phyloP scores from a whole-genome alignment of 2,329 filamentous ascomycete species.

The Colletotrichum paranaense region DNA sequence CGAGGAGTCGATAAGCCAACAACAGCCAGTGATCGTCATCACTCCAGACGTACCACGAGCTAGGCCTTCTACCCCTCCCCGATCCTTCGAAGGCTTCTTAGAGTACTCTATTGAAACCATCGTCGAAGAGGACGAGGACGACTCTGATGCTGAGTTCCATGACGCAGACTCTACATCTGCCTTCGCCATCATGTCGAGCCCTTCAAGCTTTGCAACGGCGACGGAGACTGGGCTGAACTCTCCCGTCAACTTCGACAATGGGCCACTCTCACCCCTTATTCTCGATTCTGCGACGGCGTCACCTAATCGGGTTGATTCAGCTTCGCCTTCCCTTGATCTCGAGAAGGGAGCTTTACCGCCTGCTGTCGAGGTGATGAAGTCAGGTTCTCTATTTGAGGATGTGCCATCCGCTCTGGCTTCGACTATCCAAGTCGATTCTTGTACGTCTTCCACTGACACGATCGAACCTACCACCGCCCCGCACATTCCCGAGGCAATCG shows the following conservation, averaged over 20 bases:
- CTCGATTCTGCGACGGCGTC: not conserved
- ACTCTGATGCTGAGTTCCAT: conserved; percentile 26
- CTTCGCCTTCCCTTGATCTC: not conserved
- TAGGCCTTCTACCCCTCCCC: not conserved
- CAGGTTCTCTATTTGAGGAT: not conserved
- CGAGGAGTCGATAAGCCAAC: not conserved
- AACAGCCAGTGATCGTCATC: conserved; percentile 3
- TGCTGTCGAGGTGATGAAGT: not conserved
- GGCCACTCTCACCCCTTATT: not conserved
- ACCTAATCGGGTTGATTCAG: not conserved
- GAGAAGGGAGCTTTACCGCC: not conserved
- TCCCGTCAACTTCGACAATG: conserved; percentile 20
- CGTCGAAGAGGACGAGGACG: conserved; percentile 28
- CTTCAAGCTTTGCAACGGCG: conserved; percentile 31
- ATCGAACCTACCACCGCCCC: conserved; percentile 2
- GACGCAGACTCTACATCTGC: conserved; percentile 19
- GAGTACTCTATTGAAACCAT: conserved; percentile 29
- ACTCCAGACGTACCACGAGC: not conserved
- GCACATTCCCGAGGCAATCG: not conserved
- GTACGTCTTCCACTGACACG: conserved; percentile 29
- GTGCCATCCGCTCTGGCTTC: not conserved
- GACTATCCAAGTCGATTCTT: conserved; percentile 20
- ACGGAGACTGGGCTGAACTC: conserved; percentile 24
- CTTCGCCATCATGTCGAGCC: conserved; percentile 10
- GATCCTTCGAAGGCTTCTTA: conserved; percentile 20